These are phyloP conservation scores for Acanthamoeba healyi DNA, from an alignment of 208 protist genomes.

Conservation along the genomic window DNA sequence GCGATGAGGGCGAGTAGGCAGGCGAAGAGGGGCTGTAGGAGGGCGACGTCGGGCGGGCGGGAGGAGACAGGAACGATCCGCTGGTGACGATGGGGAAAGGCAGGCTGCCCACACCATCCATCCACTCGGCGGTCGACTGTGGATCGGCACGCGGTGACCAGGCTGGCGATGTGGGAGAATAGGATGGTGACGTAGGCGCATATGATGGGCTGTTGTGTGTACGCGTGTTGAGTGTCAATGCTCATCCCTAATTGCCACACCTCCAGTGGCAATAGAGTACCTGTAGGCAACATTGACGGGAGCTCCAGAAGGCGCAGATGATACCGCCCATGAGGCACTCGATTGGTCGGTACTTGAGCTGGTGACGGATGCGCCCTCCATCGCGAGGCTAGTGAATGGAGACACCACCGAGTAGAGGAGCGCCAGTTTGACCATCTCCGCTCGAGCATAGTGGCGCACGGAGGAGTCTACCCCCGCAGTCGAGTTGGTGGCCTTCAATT, in stretches of 20 bases:
- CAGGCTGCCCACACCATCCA: conserved; percentile 1
- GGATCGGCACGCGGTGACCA: conserved; percentile 59
- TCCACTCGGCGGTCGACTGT: background rate
- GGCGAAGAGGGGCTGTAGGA: conserved; percentile 87
- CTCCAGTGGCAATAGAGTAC: background rate
- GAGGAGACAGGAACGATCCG: conserved; percentile 77
- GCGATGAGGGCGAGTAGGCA: conserved; percentile 88
- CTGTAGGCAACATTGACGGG: background rate
- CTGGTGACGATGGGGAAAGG: background rate
- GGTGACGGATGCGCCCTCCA: background rate
- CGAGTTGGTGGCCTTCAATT: too few relatives aligned
- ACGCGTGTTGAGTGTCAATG: too few relatives aligned
- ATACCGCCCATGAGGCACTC: too few relatives aligned
- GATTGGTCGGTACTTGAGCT: too few relatives aligned
- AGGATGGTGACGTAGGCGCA: conserved; percentile 84
- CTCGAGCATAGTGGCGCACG: background rate
- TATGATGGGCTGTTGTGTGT: conserved; percentile 88
- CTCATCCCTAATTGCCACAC: background rate
- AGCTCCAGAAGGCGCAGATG: too few relatives aligned
- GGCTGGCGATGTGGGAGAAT: conserved; percentile 82
- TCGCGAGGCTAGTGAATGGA: background rate
- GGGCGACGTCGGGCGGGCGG: conserved; percentile 90
- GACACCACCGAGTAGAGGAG: conserved; percentile 17
- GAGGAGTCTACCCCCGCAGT: background rate
- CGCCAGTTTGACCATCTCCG: background rate